Evolutionary conservation across 169 alveolate species (phyloP).

Genomic region (Theileria annulata): DNA sequence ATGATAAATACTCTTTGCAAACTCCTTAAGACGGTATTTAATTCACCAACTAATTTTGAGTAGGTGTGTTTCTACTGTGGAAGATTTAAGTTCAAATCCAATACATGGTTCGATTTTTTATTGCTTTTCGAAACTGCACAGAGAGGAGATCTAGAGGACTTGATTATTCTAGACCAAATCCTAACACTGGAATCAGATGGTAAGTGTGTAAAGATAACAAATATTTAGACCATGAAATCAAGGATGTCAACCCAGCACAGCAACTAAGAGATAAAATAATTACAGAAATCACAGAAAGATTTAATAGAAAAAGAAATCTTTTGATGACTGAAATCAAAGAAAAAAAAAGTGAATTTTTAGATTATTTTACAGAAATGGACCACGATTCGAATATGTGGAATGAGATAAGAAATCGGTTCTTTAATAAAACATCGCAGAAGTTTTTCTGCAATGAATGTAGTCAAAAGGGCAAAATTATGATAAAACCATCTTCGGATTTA

Average conservation of each 20-base stretch:
- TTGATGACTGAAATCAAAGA: neutral
- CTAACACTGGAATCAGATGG: neutral
- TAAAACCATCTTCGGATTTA: conserved; percentile 25
- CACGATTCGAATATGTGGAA: conserved; percentile 50
- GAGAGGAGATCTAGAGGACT: conserved; percentile 44
- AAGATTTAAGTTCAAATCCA: conserved; percentile 16
- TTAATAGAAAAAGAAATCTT: neutral
- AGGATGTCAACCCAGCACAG: no score
- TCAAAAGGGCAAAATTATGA: conserved; percentile 11
- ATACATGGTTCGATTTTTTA: conserved; percentile 17
- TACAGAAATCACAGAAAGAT: neutral
- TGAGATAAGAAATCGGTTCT: conserved; percentile 48
- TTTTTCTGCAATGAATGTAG: conserved; percentile 41
- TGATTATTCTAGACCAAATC: conserved; percentile 39
- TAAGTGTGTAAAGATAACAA: neutral
- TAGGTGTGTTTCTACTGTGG: conserved; percentile 56
- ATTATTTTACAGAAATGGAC: neutral
- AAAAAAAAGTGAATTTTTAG: neutral
- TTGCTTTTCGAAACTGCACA: conserved; percentile 37
- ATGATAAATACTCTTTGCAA: conserved; percentile 83
- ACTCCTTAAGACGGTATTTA: conserved; percentile 85
- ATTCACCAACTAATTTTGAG: neutral
- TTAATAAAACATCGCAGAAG: conserved; percentile 21
- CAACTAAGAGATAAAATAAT: no score
- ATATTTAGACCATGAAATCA: no score